Base-by-base conservation (phyloP, 2,329 filamentous ascomycete genomes). In the Scytalidium sp. region DNA sequence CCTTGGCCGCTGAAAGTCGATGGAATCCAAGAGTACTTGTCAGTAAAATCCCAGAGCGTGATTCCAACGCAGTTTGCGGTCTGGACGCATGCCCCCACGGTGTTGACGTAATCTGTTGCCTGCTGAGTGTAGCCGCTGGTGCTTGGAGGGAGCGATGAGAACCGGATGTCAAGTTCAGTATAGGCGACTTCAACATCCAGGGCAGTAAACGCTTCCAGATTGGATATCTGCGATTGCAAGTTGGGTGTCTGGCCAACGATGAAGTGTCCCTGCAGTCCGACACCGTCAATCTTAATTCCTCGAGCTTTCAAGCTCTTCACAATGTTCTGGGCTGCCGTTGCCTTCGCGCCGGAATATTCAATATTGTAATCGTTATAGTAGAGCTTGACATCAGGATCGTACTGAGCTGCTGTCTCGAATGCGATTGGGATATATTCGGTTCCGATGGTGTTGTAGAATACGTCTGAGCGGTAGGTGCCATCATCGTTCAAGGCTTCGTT, bases 401-500 rank as follows among this genome's bases (percentile, higher is more conserved):
- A 55, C 7, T 50, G 45, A 17, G 58, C 59, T 3, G 61, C 61
- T 10, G 58, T 56, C 19, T 58, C 55, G 41, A 64, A 64, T 2
- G 61, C 60, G 36, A 64, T 63, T 0, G 58, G 20, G 76, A 78
- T 13, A 74, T 76, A 51, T 71, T 69, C 70, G 81, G 84, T 7
- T 76, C 79, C 47, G 78, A 70, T 41, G 27, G 71, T 74, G 36
- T 73, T 66, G 65, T 77, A 76, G 66, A 81, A 85, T 54, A 85
- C 70, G 50, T 67, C 73, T 45, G 68, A 55, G 49, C 80, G 71
- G 65, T 72, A 81, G 11, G 70, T 75, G 15, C 80, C 81, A 56
- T 79, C 75, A 19, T 85, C 82, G 49, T 78, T 74, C 46, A 83
- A 73, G 10, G 76, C 79, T 68, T 87, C 83, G 61, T 87, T 87